These are phyloP conservation scores for Echites panduratus DNA, from an alignment of 257 asterid genomes.

Conservation along the genomic window DNA sequence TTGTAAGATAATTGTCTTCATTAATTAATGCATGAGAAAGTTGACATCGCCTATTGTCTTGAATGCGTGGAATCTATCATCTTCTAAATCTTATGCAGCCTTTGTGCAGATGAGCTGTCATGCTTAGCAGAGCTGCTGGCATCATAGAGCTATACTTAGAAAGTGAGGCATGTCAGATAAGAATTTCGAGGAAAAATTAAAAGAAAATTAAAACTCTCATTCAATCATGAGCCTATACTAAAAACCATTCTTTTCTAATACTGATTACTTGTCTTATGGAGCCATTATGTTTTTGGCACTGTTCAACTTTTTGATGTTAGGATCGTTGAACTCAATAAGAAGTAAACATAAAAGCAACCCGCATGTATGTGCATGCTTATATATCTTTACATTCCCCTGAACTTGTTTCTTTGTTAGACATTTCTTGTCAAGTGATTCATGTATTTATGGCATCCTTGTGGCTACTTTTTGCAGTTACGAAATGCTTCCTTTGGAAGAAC, in stretches of 20 bases:
- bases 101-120: neutral
- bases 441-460: neutral
- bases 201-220: neutral
- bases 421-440: neutral
- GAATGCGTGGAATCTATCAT: neutral
- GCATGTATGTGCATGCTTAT: neutral
- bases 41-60: neutral
- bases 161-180: neutral
- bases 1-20: neutral
- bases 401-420: neutral
- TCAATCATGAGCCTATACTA: neutral
- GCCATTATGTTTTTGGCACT: no score
- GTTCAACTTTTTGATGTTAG: neutral
- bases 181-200: no score
- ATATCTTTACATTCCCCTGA: neutral
- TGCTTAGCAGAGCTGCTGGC: neutral
- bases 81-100: neutral
- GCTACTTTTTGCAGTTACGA: constrained; percentile 58
- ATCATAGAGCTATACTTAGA: neutral
- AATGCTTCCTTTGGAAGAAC: constrained; percentile 81
- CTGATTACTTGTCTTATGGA: neutral
- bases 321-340: neutral
- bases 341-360: neutral
- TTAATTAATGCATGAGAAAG: neutral
- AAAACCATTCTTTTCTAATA: neutral